Percentiles rank a stretch among this genome's conserved stretches.
Evolutionary conservation across 257 asterid genomes (phyloP).

Genomic region (Fraxinus cuspidata): DNA sequence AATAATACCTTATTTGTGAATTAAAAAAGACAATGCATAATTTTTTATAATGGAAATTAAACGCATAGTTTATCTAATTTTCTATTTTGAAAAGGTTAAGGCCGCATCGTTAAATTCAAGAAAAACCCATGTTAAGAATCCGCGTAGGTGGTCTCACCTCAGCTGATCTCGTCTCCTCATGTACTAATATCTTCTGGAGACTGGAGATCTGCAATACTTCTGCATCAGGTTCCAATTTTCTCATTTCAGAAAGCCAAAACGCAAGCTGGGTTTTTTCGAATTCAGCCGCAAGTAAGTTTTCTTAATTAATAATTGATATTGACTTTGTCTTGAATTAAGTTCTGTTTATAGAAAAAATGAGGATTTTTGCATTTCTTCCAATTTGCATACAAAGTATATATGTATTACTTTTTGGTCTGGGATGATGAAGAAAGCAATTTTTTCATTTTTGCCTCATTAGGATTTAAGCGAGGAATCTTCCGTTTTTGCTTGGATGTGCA

Average conservation of each 20-base stretch:
- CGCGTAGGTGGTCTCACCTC: slow-evolving; percentile 42
- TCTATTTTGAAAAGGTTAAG: not conserved
- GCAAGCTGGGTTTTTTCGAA: slow-evolving; percentile 16
- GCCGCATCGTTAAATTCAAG: slow-evolving; percentile 40
- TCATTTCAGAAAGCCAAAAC: not conserved
- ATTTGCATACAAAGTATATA: not conserved
- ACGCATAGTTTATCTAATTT: too few relatives aligned
- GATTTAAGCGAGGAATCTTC: slow-evolving; percentile 10
- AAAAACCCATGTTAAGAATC: slow-evolving; percentile 35
- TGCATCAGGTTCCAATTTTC: slow-evolving; percentile 2
- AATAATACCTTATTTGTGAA: too few relatives aligned
- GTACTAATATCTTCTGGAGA: slow-evolving; percentile 36
- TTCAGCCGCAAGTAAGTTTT: slow-evolving; percentile 31
- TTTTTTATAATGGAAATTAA: too few relatives aligned
- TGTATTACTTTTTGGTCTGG: not conserved
- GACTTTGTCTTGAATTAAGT: not conserved
- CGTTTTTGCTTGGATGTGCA: slow-evolving; percentile 34
- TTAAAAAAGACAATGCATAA: too few relatives aligned
- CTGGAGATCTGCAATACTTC: slow-evolving; percentile 50
- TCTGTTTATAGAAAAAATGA: not conserved
- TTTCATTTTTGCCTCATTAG: slow-evolving; percentile 20
- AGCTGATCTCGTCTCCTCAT: slow-evolving; percentile 43
- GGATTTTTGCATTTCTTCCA: not conserved
- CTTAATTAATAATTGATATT: slow-evolving; percentile 20
- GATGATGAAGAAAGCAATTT: slow-evolving; percentile 12